phyloP scores from a whole-genome alignment of 2,329 filamentous ascomycete genomes.

The Trichoderma semiorbis region DNA sequence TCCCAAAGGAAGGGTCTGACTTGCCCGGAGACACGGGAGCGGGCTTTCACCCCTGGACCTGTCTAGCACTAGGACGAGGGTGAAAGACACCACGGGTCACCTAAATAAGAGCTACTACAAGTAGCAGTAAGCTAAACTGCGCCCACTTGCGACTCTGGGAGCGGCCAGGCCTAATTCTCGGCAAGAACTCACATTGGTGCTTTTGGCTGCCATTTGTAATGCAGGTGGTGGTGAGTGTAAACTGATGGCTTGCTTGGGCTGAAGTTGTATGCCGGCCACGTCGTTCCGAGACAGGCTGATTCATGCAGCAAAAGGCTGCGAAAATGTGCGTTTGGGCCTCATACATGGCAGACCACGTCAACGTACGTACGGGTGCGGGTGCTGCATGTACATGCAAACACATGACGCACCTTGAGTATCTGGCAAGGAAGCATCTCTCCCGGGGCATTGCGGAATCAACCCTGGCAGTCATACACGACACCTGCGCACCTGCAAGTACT shows the following conservation, averaged over 20 bases:
- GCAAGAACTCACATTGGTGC: not conserved
- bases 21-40: slow-evolving; percentile 16
- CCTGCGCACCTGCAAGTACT: not conserved
- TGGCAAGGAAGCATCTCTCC: not conserved
- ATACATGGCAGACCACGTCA: not conserved
- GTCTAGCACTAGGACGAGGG: slow-evolving; percentile 2
- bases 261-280: not conserved
- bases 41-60: slow-evolving; percentile 3
- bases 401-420: not conserved
- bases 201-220: not conserved
- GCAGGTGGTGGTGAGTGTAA: not conserved
- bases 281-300: not conserved
- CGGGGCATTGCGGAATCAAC: not conserved
- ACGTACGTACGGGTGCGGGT: not conserved
- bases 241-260: not conserved
- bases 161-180: not conserved
- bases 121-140: not conserved
- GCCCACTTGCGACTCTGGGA: not conserved
- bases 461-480: not conserved
- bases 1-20: slow-evolving; percentile 10
- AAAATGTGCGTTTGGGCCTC: not conserved
- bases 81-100: not conserved
- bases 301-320: not conserved
- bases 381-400: not conserved
- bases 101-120: not conserved